Conservation (phyloP, 495 filamentous ascomycete species). For the Penicillium maclennaniae region DNA sequence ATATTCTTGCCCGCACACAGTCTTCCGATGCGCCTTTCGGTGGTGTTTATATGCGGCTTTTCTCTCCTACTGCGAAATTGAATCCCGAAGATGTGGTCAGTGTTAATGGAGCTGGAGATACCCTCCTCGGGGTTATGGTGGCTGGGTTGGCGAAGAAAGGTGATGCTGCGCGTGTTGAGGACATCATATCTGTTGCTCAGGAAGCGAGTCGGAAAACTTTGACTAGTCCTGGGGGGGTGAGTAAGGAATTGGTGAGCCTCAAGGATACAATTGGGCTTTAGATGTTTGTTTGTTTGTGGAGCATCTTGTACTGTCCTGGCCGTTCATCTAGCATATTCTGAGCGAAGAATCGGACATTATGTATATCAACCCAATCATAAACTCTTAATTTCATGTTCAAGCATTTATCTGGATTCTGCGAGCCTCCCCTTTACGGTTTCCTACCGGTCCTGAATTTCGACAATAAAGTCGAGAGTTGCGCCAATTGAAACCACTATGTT, state of each 20-base stretch:
- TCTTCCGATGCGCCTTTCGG: constrained; percentile 55
- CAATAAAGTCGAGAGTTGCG: no score
- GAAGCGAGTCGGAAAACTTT: constrained; percentile 73
- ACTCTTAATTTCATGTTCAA: no score
- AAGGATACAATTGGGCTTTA: constrained; percentile 6
- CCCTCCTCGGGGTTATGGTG: constrained; percentile 77
- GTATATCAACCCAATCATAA: no score
- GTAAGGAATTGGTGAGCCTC: constrained; percentile 27
- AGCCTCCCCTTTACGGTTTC: no score
- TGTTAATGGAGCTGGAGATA: constrained; percentile 94
- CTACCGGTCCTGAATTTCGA: no score
- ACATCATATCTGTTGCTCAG: constrained; percentile 55
- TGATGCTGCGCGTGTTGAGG: constrained; percentile 27
- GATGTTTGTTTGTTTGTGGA: neutral
- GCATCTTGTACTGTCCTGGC: neutral
- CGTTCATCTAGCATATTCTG: neutral
- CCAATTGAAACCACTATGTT: no score
- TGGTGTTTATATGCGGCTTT: constrained; percentile 81
- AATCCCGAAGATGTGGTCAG: constrained; percentile 62
- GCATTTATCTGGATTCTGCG: no score
- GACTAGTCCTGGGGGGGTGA: constrained; percentile 69
- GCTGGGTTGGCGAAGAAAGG: constrained; percentile 53
- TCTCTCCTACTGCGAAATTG: constrained; percentile 63
- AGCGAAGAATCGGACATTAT: neutral
- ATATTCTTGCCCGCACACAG: constrained; percentile 59